Evolutionary conservation across 2,329 filamentous ascomycete genomes (phyloP).

Genomic region (Fusarium bulbicola): DNA sequence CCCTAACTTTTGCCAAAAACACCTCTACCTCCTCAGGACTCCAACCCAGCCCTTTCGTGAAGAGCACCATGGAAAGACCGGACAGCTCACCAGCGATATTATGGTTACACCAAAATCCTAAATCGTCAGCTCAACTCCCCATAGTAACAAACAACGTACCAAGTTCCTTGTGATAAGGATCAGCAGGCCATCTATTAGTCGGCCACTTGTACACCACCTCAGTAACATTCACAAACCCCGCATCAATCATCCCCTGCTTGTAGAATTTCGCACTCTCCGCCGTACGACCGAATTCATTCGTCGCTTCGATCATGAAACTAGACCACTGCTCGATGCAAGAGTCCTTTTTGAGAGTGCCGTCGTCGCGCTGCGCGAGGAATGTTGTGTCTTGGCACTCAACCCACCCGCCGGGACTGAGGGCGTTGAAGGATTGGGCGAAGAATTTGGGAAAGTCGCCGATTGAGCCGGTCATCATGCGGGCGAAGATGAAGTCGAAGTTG

Average conservation of each 20-base stretch:
- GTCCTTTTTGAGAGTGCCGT: slow-evolving; percentile 48
- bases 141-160: slow-evolving; percentile 42
- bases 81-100: slow-evolving; percentile 48
- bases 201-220: slow-evolving; percentile 61
- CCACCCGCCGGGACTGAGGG: slow-evolving; percentile 55
- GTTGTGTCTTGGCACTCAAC: slow-evolving; percentile 55
- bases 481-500: slow-evolving; percentile 54
- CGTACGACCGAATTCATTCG: slow-evolving; percentile 43
- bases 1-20: slow-evolving; percentile 46
- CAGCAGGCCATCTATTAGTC: slow-evolving; percentile 60
- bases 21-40: slow-evolving; percentile 44
- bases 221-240: slow-evolving; percentile 62
- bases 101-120: slow-evolving; percentile 51
- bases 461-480: slow-evolving; percentile 50
- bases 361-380: slow-evolving; percentile 52
- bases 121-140: accelerated
- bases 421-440: slow-evolving; percentile 49
- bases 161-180: slow-evolving; percentile 60
- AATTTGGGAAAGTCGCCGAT: slow-evolving; percentile 49
- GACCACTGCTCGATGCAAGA: slow-evolving; percentile 44
- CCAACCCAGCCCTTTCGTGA: slow-evolving; percentile 52
- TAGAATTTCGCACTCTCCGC: slow-evolving; percentile 44
- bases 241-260: slow-evolving; percentile 55
- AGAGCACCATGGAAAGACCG: slow-evolving; percentile 50
- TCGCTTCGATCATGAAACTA: slow-evolving; percentile 44